These are phyloP conservation scores for Heracleum sosnowskyi DNA, from an alignment of 129 eudicot genomes.

Conservation along the genomic window DNA sequence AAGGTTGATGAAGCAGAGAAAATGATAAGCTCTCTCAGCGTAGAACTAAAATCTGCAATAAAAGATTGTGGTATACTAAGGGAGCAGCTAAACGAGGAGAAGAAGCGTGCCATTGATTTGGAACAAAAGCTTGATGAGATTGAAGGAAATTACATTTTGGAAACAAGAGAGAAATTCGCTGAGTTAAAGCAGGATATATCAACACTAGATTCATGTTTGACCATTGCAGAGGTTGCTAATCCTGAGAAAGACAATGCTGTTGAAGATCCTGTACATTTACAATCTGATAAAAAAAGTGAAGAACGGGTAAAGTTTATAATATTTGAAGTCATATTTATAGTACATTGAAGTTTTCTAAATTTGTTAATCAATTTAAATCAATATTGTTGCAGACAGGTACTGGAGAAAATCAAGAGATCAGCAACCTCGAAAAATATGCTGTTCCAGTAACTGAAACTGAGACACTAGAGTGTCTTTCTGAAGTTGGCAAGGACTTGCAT, in stretches of 20 bases:
- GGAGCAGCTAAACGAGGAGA: conserved; percentile 25
- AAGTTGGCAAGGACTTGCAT: not conserved
- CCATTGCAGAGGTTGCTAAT: conserved; percentile 18
- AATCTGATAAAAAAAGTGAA: conserved; percentile 15
- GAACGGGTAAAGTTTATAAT: conserved; percentile 24
- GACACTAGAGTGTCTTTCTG: not conserved
- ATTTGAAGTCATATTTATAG: not conserved
- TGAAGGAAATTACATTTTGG: conserved; percentile 26
- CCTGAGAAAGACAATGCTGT: conserved; percentile 11
- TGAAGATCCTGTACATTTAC: not conserved
- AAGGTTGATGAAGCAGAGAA: conserved; percentile 30
- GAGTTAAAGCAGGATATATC: conserved; percentile 39
- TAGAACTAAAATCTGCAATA: conserved; percentile 21
- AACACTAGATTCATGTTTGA: conserved; percentile 23
- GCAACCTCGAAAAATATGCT: conserved; percentile 12
- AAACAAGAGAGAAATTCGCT: conserved; percentile 27
- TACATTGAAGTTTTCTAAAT: conserved; percentile 7
- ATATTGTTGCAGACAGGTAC: conserved; percentile 53
- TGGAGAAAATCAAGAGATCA: conserved; percentile 15
- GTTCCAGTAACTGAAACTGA: conserved; percentile 9
- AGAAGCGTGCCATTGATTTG: conserved; percentile 11
- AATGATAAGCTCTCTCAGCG: conserved; percentile 20
- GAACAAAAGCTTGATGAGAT: conserved; percentile 28
- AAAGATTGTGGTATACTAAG: conserved; percentile 18
- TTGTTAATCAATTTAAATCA: not conserved